phyloP scores from a whole-genome alignment of 2,329 filamentous ascomycete genomes.

The Ophiostoma pallidulum region DNA sequence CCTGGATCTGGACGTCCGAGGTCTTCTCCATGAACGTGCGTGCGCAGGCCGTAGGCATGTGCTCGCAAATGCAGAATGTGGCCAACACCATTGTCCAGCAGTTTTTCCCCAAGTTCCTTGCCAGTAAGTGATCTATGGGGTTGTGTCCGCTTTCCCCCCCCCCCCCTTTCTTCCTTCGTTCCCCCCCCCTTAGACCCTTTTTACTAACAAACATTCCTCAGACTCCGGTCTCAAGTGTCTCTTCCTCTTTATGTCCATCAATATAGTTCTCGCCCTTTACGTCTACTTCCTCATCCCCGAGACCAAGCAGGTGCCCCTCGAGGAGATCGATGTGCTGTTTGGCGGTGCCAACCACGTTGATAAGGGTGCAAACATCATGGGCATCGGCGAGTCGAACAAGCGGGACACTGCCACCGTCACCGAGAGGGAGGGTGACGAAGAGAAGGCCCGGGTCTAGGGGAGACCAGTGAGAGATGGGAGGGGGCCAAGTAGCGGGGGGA shows the following conservation, averaged over 20 bases:
- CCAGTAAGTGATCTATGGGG: constrained; percentile 29
- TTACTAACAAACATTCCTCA: background rate
- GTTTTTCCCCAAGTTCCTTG: constrained; percentile 57
- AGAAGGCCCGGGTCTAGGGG: background rate
- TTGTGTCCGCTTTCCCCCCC: background rate
- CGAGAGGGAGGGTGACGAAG: constrained; percentile 11
- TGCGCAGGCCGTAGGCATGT: constrained; percentile 60
- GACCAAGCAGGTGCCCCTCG: constrained; percentile 38
- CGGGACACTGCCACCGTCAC: constrained; percentile 14
- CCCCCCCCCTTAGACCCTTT: background rate
- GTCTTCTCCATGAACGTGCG: constrained; percentile 62
- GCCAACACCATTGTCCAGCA: constrained; percentile 57
- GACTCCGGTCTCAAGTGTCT: constrained; percentile 30
- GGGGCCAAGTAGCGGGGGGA: too few relatives aligned
- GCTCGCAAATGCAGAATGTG: constrained; percentile 47
- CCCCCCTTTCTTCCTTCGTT: background rate
- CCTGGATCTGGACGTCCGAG: constrained; percentile 60
- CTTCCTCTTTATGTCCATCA: constrained; percentile 33
- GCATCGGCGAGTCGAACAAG: constrained; percentile 15
- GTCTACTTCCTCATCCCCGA: constrained; percentile 39
- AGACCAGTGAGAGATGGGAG: too few relatives aligned
- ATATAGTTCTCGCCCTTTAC: constrained; percentile 34
- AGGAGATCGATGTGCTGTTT: constrained; percentile 48
- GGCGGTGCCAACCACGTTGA: constrained; percentile 47
- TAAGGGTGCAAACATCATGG: constrained; percentile 40